These are phyloP conservation scores for Chalciporus sp. DNA, from an alignment of 1,284 basidiomycete species.

Conservation along the genomic window DNA sequence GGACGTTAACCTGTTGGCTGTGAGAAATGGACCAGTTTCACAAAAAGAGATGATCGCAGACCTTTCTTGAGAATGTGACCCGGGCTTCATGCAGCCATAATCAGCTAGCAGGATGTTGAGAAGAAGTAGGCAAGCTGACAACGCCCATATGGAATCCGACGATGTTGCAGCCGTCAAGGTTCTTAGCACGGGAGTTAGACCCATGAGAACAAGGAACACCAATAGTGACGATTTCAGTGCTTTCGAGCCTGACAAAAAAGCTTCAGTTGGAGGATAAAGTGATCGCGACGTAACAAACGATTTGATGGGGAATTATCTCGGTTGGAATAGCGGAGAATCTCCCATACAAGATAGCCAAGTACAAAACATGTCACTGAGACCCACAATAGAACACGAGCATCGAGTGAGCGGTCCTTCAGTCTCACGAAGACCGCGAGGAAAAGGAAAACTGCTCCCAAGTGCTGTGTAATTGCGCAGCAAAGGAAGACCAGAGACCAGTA, in stretches of 20 bases:
- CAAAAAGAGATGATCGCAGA: slow-evolving; percentile 21
- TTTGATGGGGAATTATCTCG: slow-evolving; percentile 18
- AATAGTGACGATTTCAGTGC: slow-evolving; percentile 76
- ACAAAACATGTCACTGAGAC: slow-evolving; percentile 62
- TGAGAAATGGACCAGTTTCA: slow-evolving; percentile 21
- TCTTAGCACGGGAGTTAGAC: slow-evolving; percentile 88
- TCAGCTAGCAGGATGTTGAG: slow-evolving; percentile 70
- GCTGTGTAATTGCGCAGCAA: slow-evolving; percentile 83
- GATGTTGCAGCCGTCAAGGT: slow-evolving; percentile 95
- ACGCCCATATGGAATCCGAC: slow-evolving; percentile 95
- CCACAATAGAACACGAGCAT: slow-evolving; percentile 73
- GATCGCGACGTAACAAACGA: slow-evolving; percentile 23
- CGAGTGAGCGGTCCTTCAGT: slow-evolving; percentile 64
- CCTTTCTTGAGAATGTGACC: slow-evolving; percentile 42
- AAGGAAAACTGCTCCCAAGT: slow-evolving; percentile 77
- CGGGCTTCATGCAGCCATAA: slow-evolving; percentile 47
- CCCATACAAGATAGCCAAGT: slow-evolving; percentile 65
- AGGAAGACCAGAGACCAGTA: slow-evolving; percentile 75
- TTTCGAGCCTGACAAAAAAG: slow-evolving; percentile 56
- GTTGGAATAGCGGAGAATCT: slow-evolving; percentile 48
- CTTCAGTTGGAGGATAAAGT: slow-evolving; percentile 7
- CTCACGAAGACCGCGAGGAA: slow-evolving; percentile 83
- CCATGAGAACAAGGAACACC: slow-evolving; percentile 85
- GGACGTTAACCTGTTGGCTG: slow-evolving; percentile 70
- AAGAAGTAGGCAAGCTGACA: slow-evolving; percentile 69